These are phyloP conservation scores for Eremothecium gossypii DNA, from an alignment of 1,139 yeast genomes.

Conservation along the genomic window DNA sequence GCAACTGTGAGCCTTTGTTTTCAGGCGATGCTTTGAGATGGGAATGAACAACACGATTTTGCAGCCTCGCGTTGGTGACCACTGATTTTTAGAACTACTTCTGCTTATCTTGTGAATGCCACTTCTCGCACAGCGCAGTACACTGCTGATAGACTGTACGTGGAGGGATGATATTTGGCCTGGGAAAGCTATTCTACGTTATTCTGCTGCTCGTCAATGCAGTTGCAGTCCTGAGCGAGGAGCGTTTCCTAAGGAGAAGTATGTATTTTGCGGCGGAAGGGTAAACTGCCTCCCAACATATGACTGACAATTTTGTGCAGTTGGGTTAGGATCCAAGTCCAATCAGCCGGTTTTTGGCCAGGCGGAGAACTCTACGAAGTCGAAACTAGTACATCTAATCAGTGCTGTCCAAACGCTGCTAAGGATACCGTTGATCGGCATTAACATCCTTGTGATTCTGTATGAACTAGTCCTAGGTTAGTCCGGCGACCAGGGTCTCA, in stretches of 20 bases:
- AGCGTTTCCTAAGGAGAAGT: conserved; percentile 68
- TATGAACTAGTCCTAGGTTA: conserved; percentile 71
- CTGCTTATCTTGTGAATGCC: too few species aligned
- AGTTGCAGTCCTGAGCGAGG: conserved; percentile 74
- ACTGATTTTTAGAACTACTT: too few species aligned
- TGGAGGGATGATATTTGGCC: conserved; percentile 47
- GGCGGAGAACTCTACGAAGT: conserved; percentile 41
- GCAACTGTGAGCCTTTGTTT: too few species aligned
- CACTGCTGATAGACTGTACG: too few species aligned
- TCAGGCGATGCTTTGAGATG: too few species aligned
- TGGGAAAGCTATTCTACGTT: conserved; percentile 61
- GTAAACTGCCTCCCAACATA: conserved; percentile 1
- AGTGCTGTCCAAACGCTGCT: conserved; percentile 68
- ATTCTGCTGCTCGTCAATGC: conserved; percentile 62
- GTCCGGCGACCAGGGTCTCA: conserved; percentile 1
- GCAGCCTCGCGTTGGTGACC: too few species aligned
- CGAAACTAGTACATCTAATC: conserved; percentile 53
- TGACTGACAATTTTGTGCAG: conserved; percentile 18
- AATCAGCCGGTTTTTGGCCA: conserved; percentile 35
- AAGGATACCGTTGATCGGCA: conserved; percentile 63
- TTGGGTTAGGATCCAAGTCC: conserved; percentile 41
- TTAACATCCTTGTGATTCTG: conserved; percentile 56
- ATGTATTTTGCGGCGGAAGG: conserved; percentile 23
- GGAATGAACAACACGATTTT: too few species aligned
- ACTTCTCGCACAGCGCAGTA: too few species aligned